Conservation (phyloP, 1,284 basidiomycete species). For the Sanguinoderma infundibulare region DNA sequence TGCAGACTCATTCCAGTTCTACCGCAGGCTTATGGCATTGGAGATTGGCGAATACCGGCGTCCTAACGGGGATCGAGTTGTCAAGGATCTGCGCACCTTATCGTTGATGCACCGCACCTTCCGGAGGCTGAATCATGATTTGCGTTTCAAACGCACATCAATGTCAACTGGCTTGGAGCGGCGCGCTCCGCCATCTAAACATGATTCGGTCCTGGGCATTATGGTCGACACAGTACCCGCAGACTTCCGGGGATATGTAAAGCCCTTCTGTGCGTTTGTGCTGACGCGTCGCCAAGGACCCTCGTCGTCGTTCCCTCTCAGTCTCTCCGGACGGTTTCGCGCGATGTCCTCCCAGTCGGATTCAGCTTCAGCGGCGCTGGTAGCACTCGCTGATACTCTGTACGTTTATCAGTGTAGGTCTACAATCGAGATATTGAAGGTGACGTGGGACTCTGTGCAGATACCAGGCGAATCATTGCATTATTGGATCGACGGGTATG, state of each 20-base stretch:
- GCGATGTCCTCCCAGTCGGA: neutral
- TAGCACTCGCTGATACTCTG: neutral
- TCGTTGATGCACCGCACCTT: too few relatives aligned
- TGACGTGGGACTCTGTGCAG: neutral
- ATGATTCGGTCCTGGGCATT: neutral
- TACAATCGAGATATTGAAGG: neutral
- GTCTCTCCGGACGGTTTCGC: neutral
- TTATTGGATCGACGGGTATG: neutral
- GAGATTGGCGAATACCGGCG: too few relatives aligned
- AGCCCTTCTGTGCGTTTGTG: neutral
- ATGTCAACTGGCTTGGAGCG: neutral
- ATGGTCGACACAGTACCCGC: neutral
- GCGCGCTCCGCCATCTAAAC: too few relatives aligned
- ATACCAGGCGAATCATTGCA: neutral
- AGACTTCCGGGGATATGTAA: neutral
- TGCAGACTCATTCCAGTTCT: too few relatives aligned
- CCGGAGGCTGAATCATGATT: too few relatives aligned
- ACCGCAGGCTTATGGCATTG: too few relatives aligned
- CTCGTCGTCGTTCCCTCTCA: neutral
- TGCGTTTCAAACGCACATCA: too few relatives aligned
- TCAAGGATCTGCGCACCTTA: too few relatives aligned
- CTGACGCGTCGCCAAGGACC: neutral
- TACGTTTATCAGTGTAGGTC: neutral
- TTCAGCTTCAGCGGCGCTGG: neutral
- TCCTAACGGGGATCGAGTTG: too few relatives aligned